Percentiles rank a stretch among this genome's conserved stretches.
These are phyloP conservation scores for Saitozyma sp. DNA, from an alignment of 768 basidiomycete genomes.

Conservation along the genomic window DNA sequence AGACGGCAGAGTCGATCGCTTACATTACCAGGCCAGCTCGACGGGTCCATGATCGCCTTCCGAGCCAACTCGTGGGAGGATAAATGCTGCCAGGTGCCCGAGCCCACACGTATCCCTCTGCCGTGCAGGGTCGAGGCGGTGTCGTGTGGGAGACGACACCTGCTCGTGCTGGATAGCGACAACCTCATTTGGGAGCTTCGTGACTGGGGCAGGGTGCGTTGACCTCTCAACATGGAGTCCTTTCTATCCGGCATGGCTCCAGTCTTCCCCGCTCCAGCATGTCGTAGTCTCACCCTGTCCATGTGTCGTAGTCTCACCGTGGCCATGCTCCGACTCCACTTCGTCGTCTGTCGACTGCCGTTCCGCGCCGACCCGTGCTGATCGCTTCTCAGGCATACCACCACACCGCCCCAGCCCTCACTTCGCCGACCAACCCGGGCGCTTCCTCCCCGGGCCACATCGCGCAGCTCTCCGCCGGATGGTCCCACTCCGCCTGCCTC, in stretches of 20 bases:
- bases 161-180: conserved; percentile 46
- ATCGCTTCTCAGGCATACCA: conserved; percentile 34
- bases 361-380: not conserved
- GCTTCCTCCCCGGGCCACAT: conserved; percentile 29
- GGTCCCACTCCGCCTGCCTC: conserved; percentile 42
- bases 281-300: not conserved
- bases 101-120: conserved; percentile 36
- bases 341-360: no score
- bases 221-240: not conserved
- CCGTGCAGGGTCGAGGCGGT: conserved; percentile 38
- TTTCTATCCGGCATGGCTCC: no score
- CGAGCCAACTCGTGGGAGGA: conserved; percentile 25
- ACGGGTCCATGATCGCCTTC: conserved; percentile 23
- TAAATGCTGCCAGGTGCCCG: conserved; percentile 26
- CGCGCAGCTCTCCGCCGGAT: conserved; percentile 39
- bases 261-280: not conserved
- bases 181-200: conserved; percentile 46
- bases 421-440: conserved; percentile 26
- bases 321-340: not conserved
- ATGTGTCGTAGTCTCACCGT: not conserved
- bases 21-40: conserved; percentile 31
- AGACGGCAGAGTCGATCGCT: not conserved
- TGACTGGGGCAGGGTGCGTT: conserved; percentile 36
- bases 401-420: conserved; percentile 36
- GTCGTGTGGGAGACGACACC: conserved; percentile 33